phyloP scores from a whole-genome alignment of 495 filamentous ascomycete genomes.

The Penicillium paradoxum region DNA sequence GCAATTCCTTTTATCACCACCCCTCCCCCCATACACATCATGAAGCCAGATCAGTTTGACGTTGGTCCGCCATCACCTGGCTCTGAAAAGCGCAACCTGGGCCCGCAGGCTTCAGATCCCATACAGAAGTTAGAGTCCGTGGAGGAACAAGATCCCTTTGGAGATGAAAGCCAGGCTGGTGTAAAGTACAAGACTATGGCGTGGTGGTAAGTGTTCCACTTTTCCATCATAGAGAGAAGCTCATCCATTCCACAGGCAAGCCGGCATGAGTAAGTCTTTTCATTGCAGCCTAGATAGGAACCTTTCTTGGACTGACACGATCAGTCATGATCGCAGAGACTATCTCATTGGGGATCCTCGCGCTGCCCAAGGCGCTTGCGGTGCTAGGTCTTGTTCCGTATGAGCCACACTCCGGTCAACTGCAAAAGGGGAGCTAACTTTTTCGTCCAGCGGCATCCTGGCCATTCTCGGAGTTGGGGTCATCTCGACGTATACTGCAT shows the following conservation, averaged over 20 bases:
- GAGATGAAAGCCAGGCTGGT: constrained; percentile 24
- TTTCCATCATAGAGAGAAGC: background rate
- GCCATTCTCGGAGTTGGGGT: constrained; percentile 57
- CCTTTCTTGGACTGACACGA: background rate
- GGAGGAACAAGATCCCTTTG: constrained; percentile 27
- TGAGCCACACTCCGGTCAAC: constrained; percentile 10
- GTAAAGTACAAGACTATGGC: constrained; percentile 34
- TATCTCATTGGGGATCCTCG: constrained; percentile 57
- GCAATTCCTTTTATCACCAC: background rate
- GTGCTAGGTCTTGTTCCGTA: constrained; percentile 52
- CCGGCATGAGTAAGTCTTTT: constrained; percentile 27
- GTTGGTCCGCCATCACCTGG: background rate
- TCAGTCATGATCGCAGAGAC: constrained; percentile 60
- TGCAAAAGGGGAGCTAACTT: constrained; percentile 41
- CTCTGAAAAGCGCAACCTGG: background rate
- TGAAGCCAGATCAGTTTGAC: background rate
- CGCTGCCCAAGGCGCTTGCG: constrained; percentile 53
- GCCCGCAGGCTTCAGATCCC: background rate
- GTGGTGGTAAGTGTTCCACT: constrained; percentile 29
- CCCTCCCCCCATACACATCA: background rate
- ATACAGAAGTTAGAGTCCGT: background rate
- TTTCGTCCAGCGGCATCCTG: constrained; percentile 44
- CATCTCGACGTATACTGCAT: constrained; percentile 67
- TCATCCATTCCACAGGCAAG: constrained; percentile 23
- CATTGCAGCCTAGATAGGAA: background rate